These are phyloP conservation scores for Echites panduratus DNA, from an alignment of 257 asterid species.

Conservation along the genomic window DNA sequence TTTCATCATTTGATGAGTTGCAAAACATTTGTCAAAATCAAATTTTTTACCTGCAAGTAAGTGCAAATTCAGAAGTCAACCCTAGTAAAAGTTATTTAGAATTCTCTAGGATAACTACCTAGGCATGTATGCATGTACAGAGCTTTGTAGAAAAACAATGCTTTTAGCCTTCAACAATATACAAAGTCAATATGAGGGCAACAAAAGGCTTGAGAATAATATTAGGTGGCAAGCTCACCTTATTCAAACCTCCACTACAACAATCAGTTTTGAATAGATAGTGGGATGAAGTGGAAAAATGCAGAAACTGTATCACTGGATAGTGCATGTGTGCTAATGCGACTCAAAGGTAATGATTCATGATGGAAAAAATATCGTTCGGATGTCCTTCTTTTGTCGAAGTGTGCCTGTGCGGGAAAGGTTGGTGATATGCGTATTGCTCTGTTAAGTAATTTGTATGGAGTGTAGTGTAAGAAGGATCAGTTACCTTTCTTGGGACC, in stretches of 20 bases:
- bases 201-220: background rate
- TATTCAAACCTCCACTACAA: background rate
- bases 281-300: background rate
- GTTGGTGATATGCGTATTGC: too few relatives aligned
- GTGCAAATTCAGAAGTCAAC: background rate
- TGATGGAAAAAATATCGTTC: too few relatives aligned
- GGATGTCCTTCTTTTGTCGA: too few relatives aligned
- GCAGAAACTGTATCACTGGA: background rate
- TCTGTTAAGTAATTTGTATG: too few relatives aligned
- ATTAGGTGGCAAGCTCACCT: background rate
- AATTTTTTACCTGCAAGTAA: constrained; percentile 83
- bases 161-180: background rate
- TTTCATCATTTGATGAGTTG: constrained; percentile 81
- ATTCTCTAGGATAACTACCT: background rate
- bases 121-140: background rate
- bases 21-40: constrained; percentile 76
- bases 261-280: background rate
- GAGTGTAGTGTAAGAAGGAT: too few relatives aligned
- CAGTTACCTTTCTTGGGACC: too few relatives aligned
- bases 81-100: background rate
- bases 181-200: background rate
- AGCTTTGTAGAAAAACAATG: background rate
- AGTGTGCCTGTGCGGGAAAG: too few relatives aligned
- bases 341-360: background rate
- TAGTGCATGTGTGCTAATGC: background rate